These are phyloP conservation scores for Colletotrichum falcatum DNA, from an alignment of 2,329 filamentous ascomycete genomes.

Conservation along the genomic window DNA sequence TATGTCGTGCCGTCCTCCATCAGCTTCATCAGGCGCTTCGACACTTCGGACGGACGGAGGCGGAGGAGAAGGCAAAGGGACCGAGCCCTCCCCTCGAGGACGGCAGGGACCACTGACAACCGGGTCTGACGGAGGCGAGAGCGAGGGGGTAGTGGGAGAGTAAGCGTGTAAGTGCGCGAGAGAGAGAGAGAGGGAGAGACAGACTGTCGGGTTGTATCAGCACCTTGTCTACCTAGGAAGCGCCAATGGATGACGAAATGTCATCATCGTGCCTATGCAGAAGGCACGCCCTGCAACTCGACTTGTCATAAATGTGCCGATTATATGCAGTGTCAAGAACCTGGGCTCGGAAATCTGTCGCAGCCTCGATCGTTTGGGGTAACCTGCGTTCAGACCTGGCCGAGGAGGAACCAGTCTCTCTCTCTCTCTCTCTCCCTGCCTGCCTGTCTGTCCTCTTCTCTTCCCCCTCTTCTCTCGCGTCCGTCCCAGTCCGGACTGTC, in stretches of 20 bases:
- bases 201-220: background rate
- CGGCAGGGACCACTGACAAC: background rate
- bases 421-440: background rate
- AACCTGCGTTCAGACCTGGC: background rate
- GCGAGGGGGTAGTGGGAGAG: too few relatives aligned
- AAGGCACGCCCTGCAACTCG: background rate
- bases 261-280: conserved; percentile 14
- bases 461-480: background rate
- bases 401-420: background rate
- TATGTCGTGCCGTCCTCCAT: conserved; percentile 6
- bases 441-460: too few relatives aligned
- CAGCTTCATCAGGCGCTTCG: background rate
- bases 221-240: background rate
- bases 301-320: background rate
- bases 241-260: background rate
- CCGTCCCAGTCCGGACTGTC: background rate
- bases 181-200: background rate
- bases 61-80: background rate
- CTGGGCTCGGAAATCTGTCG: background rate
- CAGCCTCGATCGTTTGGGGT: background rate
- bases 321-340: background rate
- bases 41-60: conserved; percentile 22
- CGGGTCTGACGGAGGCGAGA: background rate
- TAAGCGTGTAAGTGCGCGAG: too few relatives aligned
- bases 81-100: background rate